Percentiles rank a stretch among this genome's conserved stretches.
Conservation (phyloP, 2,329 filamentous ascomycete genomes). For the Neofusicoccum laricinum region DNA sequence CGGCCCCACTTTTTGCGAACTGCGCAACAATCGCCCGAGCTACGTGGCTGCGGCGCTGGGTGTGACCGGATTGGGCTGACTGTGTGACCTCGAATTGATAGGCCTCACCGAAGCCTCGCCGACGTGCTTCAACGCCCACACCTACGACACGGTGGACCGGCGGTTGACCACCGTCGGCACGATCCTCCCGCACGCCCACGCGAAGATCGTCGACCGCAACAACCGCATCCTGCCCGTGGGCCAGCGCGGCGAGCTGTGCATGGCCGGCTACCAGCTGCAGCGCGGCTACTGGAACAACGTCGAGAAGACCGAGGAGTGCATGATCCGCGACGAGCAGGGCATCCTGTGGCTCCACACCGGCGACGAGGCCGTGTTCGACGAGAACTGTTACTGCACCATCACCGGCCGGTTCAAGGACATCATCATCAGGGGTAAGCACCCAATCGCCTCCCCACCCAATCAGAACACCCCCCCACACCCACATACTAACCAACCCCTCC, state of each 20-base stretch:
- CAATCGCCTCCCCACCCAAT: slow-evolving; percentile 24
- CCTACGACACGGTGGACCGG: slow-evolving; percentile 64
- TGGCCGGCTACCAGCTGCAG: slow-evolving; percentile 74
- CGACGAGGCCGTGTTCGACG: slow-evolving; percentile 38
- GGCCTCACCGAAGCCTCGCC: slow-evolving; percentile 76
- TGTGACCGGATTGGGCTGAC: neutral
- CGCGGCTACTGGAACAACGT: slow-evolving; percentile 64
- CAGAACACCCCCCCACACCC: neutral
- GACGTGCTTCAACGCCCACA: slow-evolving; percentile 78
- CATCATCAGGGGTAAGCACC: slow-evolving; percentile 61
- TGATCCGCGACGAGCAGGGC: slow-evolving; percentile 63
- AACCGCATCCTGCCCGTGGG: slow-evolving; percentile 67
- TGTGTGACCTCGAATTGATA: slow-evolving; percentile 6
- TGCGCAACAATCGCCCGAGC: neutral
- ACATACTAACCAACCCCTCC: neutral
- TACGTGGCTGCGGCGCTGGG: neutral
- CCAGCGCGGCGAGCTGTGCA: slow-evolving; percentile 69
- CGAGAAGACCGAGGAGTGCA: slow-evolving; percentile 70
- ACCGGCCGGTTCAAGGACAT: slow-evolving; percentile 78
- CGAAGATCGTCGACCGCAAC: slow-evolving; percentile 72
- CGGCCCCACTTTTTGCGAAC: neutral
- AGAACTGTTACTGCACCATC: slow-evolving; percentile 61
- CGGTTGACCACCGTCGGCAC: slow-evolving; percentile 72
- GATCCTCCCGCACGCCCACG: slow-evolving; percentile 68
- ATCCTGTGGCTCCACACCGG: slow-evolving; percentile 40